Percentiles rank a stretch among this genome's conserved stretches.
phyloP scores from a whole-genome alignment of 2,329 filamentous ascomycete species.

The Pyricularia grisea region DNA sequence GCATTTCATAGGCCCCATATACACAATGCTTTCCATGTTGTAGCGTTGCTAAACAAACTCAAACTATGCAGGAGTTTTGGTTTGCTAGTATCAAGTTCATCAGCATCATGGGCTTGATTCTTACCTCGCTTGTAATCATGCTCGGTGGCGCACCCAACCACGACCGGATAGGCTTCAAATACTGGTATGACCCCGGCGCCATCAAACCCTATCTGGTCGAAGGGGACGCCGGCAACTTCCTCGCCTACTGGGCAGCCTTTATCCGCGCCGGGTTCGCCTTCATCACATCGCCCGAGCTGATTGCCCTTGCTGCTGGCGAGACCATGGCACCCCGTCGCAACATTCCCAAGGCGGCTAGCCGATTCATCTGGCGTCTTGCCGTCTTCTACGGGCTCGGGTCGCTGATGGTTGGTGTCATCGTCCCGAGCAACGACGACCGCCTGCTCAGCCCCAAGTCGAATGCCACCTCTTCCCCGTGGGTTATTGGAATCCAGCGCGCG shows the following conservation, averaged over 20 bases:
- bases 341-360: constrained; percentile 54
- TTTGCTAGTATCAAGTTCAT: constrained; percentile 52
- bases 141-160: constrained; percentile 44
- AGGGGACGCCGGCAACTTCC: constrained; percentile 41
- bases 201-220: constrained; percentile 36
- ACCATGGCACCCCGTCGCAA: constrained; percentile 54
- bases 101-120: constrained; percentile 47
- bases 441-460: constrained; percentile 50
- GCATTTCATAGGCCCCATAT: not conserved
- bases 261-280: constrained; percentile 52
- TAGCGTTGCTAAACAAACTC: not conserved
- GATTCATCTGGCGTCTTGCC: constrained; percentile 52
- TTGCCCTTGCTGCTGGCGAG: constrained; percentile 53
- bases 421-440: constrained; percentile 53
- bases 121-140: constrained; percentile 45
- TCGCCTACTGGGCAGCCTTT: constrained; percentile 49
- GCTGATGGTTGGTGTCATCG: constrained; percentile 51
- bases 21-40: not conserved
- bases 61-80: constrained; percentile 37
- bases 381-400: constrained; percentile 56
- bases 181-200: constrained; percentile 37
- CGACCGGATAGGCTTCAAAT: constrained; percentile 37
- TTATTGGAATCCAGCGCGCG: constrained; percentile 57
- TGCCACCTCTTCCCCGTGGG: constrained; percentile 53
- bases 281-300: constrained; percentile 52